Conservation (phyloP, 805 yeast species). For the Sugiyamaella valdiviana region DNA sequence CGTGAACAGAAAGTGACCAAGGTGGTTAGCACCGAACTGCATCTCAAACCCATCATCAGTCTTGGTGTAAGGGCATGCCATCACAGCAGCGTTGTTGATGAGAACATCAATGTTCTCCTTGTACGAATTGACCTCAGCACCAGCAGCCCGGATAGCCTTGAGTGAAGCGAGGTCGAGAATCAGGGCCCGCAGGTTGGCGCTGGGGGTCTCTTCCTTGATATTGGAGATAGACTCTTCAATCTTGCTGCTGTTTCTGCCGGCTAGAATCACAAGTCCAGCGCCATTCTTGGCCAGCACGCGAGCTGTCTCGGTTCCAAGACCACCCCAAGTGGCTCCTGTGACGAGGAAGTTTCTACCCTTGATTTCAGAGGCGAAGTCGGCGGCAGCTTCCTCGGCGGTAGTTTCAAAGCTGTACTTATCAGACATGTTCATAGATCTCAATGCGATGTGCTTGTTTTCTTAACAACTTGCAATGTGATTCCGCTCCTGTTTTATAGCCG, state of each 20-base stretch:
- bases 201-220: conserved; percentile 7
- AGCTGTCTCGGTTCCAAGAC: conserved; percentile 15
- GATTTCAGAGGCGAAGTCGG: conserved; percentile 2
- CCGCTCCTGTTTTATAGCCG: no score
- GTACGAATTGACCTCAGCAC: conserved; percentile 10
- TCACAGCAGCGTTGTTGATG: conserved; percentile 73
- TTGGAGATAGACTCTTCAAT: conserved; percentile 9
- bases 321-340: conserved; percentile 14
- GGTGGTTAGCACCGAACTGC: conserved; percentile 71
- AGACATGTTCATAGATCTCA: not conserved
- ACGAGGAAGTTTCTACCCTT: conserved; percentile 6
- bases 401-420: conserved; percentile 1
- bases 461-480: no score
- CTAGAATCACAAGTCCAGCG: conserved; percentile 7
- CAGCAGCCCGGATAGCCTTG: conserved; percentile 13
- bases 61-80: conserved; percentile 61
- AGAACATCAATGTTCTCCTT: conserved; percentile 46
- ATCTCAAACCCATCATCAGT: conserved; percentile 71
- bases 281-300: conserved; percentile 6
- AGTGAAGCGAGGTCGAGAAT: conserved; percentile 15
- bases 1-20: conserved; percentile 68
- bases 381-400: conserved; percentile 8
- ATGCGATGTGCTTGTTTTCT: no score
- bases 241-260: conserved; percentile 3
- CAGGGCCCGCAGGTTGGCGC: conserved; percentile 5